Evolutionary conservation across 768 basidiomycete genomes (phyloP), one percentile per base, ranked within the genome.

Genomic region (Mycena filopes): DNA sequence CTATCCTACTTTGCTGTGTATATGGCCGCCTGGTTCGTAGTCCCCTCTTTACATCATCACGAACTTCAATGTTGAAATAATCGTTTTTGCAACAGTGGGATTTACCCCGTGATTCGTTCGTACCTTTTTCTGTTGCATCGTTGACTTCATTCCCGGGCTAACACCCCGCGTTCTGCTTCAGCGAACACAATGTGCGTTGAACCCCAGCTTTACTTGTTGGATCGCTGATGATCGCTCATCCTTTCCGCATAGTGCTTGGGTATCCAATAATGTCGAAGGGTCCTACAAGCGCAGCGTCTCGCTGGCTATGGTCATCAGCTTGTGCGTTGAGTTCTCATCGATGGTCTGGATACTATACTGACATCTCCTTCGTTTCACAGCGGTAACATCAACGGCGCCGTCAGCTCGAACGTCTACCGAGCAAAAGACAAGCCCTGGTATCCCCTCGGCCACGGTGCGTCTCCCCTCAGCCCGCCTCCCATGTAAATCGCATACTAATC

Each of bases 371-470:
- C 53, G 53, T 47, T 21, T 28, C 40, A 58, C 29, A 89, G 88
- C 67, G 90, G 90, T 10, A 92, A 92, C 73, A 78, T 92, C 54
- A 90, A 91, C 71, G 91, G 90, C 21, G 90, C 89, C n/a, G 86
- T 93, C 43, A 87, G 86, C 72, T 91, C 89, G 20, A 92, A 92
- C 70, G 85, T 93, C 82, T 93, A 93, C 72, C 90, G 90, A 33
- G 84, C 84, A 4, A 75, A 73, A 49, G 89, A 92, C 72, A 79
- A 79, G 65, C 92, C 91, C 12, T 89, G 89, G 87, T 94, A 90
- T 74, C 83, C 80, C 2, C 77, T 90, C 53, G 83, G 81, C 71
- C 71, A 70, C 72, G 69, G 79, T 77, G 72, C 78, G 48, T 76
- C 75, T 23, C 40, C 69, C 46, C 5, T 9, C 36, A 28, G 5